Evolutionary conservation across 768 basidiomycete species (phyloP), one percentile per base, ranked within the genome.

Genomic region (Serendipita sp.): DNA sequence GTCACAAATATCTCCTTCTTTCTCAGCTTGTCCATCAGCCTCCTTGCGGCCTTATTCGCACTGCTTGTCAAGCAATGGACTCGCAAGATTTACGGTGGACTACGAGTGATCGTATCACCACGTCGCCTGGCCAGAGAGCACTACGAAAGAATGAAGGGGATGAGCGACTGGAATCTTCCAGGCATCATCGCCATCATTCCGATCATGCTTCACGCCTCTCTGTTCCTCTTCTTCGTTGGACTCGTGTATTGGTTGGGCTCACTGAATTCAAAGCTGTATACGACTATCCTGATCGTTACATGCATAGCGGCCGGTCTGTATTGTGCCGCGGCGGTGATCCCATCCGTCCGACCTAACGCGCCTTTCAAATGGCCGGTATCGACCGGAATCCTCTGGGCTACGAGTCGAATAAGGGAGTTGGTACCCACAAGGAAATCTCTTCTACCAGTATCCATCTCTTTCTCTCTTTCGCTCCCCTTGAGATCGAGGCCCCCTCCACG

Each of bases 61-160:
- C 70, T 72, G 64, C 60, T 70, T 34, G 68, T 68, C 31, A 69
- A 70, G 50, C 70, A 71, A 53, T 72, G 71, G 71, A 33, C 66
- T 71, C 3, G 64, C 65, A 30, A 53, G 60, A 16, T 66, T 50
- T 33, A 58, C 50, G 14, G 44, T 62, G 9, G 48, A 66, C 3
- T 65, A 64, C n/a, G 63, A 68, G 14, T 56, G 48, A 44, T 44
- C 34, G 38, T 20, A 17, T 30, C 16, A 33, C 42, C 41, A 14
- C 56, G n/a, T n/a, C 62, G 66, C 17, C 58, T 17, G 3, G 53
- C 53, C 7, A 3, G 68, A 2, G 51, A 66, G 9, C 66, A 69
- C 2, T 68, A 70, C 42, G 60, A 63, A 33, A 64, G 68, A 2
- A 65, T 68, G 31, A 62, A 66, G 17, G 68, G 68, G 13, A 56